These are phyloP conservation scores for Mycena sp. DNA, from an alignment of 1,284 basidiomycete genomes.

Conservation along the genomic window DNA sequence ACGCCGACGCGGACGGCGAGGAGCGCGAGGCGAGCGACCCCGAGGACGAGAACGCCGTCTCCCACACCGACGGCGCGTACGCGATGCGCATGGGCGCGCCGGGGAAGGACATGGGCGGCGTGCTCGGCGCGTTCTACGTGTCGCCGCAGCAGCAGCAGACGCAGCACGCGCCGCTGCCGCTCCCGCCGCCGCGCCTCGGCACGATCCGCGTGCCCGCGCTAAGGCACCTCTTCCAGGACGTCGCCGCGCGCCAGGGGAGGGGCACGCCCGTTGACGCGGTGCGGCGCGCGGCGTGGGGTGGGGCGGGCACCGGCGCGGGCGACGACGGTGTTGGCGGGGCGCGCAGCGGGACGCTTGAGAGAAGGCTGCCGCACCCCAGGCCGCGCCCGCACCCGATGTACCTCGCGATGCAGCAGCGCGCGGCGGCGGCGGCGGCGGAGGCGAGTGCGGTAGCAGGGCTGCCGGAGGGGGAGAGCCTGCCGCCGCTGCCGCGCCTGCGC, in stretches of 20 bases:
- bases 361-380: constrained; percentile 20
- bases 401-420: constrained; percentile 19
- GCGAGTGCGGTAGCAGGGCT: background rate
- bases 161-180: constrained; percentile 27
- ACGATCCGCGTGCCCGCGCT: constrained; percentile 34
- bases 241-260: constrained; percentile 25
- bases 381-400: constrained; percentile 29
- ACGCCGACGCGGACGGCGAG: constrained; percentile 28
- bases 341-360: constrained; percentile 22
- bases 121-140: constrained; percentile 24
- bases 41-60: too few species aligned
- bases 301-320: background rate
- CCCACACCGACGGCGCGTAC: constrained; percentile 6
- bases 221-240: constrained; percentile 26
- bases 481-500: constrained; percentile 14
- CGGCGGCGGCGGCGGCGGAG: constrained; percentile 4
- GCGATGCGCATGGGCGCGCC: too few species aligned
- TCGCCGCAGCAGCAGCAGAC: background rate
- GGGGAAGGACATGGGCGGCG: too few species aligned
- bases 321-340: background rate
- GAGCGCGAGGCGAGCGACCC: too few species aligned
- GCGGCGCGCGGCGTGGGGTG: constrained; percentile 27
- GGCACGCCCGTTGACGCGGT: constrained; percentile 35
- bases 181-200: constrained; percentile 26
- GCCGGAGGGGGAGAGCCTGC: constrained; percentile 5